Percentiles rank a stretch among this genome's conserved stretches.
These are phyloP conservation scores for Haematococcus sp. DNA, from an alignment of 139 green algal genomes.

Conservation along the genomic window DNA sequence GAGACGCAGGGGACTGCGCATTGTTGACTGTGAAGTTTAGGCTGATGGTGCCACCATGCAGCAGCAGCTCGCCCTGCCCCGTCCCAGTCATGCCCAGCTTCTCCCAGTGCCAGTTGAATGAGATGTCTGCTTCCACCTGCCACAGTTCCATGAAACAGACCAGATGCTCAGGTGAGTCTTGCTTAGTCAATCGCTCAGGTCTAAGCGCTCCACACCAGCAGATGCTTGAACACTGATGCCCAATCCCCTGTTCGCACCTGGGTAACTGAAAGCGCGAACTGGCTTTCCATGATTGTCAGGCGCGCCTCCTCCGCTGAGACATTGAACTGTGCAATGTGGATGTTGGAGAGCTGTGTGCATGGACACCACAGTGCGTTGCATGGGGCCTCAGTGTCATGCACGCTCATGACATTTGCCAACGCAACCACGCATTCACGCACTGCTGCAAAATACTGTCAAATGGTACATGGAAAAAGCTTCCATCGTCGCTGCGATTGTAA, in stretches of 20 bases:
- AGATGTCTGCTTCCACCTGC: conserved; percentile 20
- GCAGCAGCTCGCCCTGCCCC: conserved; percentile 33
- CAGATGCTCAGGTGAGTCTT: too few relatives aligned
- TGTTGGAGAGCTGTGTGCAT: background rate
- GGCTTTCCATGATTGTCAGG: background rate
- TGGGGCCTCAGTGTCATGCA: too few relatives aligned
- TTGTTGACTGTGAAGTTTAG: conserved; percentile 1
- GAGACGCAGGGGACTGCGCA: conserved; percentile 12
- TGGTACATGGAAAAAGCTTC: too few relatives aligned
- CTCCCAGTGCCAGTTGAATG: conserved; percentile 42
- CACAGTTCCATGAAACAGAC: too few relatives aligned
- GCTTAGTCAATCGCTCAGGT: too few relatives aligned
- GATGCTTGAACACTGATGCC: too few relatives aligned
- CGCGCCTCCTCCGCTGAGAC: conserved; percentile 1
- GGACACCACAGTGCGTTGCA: too few relatives aligned
- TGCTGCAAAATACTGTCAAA: too few relatives aligned
- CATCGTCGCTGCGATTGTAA: too few relatives aligned
- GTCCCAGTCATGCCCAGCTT: conserved; percentile 32
- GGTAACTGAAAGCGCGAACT: background rate
- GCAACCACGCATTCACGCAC: too few relatives aligned
- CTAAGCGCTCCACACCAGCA: too few relatives aligned
- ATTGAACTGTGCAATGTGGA: background rate
- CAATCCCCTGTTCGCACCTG: background rate
- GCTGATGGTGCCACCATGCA: conserved; percentile 35
- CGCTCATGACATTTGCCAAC: too few relatives aligned